Evolutionary conservation across 169 alveolate species (phyloP).

Genomic region (Perkinsus olseni): DNA sequence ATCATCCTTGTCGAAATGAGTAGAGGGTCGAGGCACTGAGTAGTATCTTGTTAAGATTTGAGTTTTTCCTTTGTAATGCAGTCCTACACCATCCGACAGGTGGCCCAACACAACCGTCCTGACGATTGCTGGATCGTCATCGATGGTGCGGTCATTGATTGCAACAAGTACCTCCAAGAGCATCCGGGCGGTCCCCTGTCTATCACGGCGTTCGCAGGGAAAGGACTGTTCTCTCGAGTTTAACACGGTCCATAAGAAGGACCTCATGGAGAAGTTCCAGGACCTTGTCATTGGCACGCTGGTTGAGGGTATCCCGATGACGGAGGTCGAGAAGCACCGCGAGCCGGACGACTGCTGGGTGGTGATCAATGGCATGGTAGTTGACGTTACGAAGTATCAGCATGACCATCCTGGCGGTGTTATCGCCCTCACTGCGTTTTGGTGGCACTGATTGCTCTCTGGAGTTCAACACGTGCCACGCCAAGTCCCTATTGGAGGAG

Average conservation of each 20-base stretch:
- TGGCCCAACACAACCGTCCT: constrained; percentile 40
- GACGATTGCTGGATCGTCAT: constrained; percentile 52
- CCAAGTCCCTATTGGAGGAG: background rate
- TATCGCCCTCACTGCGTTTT: constrained; percentile 14
- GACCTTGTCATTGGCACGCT: background rate
- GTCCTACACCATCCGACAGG: background rate
- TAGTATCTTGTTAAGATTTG: too few species aligned
- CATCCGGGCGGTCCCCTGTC: constrained; percentile 59
- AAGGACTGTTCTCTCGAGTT: background rate
- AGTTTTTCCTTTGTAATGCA: too few species aligned
- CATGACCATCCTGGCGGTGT: constrained; percentile 55
- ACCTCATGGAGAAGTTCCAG: background rate
- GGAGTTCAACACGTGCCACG: background rate
- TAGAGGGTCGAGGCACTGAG: too few species aligned
- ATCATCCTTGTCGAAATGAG: too few species aligned
- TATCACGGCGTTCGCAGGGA: background rate
- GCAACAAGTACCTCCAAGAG: constrained; percentile 35
- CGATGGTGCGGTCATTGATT: constrained; percentile 48
- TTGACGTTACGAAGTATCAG: constrained; percentile 45
- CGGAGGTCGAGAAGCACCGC: background rate
- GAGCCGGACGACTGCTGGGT: constrained; percentile 42
- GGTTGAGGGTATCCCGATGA: background rate
- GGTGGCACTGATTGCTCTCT: background rate
- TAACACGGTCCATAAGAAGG: background rate
- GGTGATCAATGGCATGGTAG: constrained; percentile 37